phyloP scores from a whole-genome alignment of 352 stramenopile genomes.

The Phytophthora aleatoria region DNA sequence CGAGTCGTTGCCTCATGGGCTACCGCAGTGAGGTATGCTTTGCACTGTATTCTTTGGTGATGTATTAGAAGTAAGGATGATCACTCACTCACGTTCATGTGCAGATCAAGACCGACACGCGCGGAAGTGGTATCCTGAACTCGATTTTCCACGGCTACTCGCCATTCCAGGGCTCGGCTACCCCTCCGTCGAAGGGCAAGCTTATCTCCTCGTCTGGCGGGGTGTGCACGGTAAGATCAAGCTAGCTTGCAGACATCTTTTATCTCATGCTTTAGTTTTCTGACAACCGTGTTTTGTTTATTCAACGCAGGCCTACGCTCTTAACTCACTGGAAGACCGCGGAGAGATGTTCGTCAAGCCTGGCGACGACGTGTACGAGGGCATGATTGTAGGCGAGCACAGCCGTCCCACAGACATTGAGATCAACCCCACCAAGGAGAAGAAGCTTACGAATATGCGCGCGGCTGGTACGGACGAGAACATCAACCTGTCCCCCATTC shows the following conservation, averaged over 20 bases:
- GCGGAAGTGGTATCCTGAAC: constrained; percentile 96
- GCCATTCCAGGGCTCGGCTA: constrained; percentile 71
- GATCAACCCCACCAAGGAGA: constrained; percentile 98
- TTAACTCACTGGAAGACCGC: constrained; percentile 92
- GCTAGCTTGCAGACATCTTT: neutral
- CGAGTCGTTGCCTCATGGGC: constrained; percentile 95
- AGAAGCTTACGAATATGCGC: constrained; percentile 97
- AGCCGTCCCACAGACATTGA: constrained; percentile 95
- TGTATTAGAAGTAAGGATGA: neutral
- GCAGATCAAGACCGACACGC: constrained; percentile 95
- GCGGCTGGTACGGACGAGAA: constrained; percentile 96
- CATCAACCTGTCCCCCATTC: constrained; percentile 92
- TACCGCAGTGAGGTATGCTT: constrained; percentile 89
- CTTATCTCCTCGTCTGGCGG: constrained; percentile 81
- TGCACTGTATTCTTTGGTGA: neutral
- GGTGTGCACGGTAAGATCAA: constrained; percentile 52
- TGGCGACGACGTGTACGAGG: constrained; percentile 95
- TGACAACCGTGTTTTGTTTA: constrained; percentile 1
- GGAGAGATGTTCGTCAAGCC: constrained; percentile 97
- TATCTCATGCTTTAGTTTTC: neutral
- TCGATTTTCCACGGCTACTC: constrained; percentile 97
- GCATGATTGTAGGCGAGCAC: constrained; percentile 98
- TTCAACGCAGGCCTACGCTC: constrained; percentile 84
- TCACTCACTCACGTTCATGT: constrained; percentile 16
- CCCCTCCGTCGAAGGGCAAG: constrained; percentile 83